These are phyloP conservation scores for Coemansia sp. DNA, from an alignment of 371 early-diverging fungal species.

Conservation along the genomic window DNA sequence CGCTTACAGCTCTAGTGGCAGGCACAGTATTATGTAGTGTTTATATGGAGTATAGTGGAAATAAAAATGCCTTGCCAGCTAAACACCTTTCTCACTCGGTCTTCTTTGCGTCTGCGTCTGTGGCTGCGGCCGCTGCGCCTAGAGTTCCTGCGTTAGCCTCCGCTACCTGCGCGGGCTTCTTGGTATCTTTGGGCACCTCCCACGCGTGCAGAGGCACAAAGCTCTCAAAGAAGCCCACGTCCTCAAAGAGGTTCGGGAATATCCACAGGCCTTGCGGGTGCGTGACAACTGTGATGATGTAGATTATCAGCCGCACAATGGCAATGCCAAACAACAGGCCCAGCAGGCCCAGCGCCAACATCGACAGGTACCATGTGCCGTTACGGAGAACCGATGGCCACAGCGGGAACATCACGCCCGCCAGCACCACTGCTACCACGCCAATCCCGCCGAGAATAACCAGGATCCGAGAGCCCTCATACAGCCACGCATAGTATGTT, in stretches of 20 bases:
- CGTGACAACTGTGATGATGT: conserved; percentile 73
- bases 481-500: conserved; percentile 93
- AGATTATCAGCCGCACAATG: conserved; percentile 88
- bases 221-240: conserved; percentile 96
- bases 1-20: conserved; percentile 22
- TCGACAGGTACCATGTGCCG: conserved; percentile 90
- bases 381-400: conserved; percentile 89
- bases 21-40: background rate
- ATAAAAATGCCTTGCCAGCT: conserved; percentile 3
- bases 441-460: conserved; percentile 74
- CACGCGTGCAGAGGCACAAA: conserved; percentile 97
- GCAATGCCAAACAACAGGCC: conserved; percentile 90
- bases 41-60: background rate
- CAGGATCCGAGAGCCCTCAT: conserved; percentile 83
- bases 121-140: background rate
- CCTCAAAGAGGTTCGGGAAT: conserved; percentile 99
- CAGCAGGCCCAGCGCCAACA: conserved; percentile 82
- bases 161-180: background rate
- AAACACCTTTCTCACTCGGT: conserved; percentile 12
- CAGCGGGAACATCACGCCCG: conserved; percentile 96
- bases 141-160: background rate
- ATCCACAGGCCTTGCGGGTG: conserved; percentile 95
- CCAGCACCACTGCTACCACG: conserved; percentile 77
- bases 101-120: conserved; percentile 31
- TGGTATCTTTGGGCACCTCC: conserved; percentile 65